A percentile compares a stretch with the other conserved stretches of the same genome.
Evolutionary conservation across 2,329 filamentous ascomycete genomes (phyloP).

Genomic region (Zymoseptoria tritici): DNA sequence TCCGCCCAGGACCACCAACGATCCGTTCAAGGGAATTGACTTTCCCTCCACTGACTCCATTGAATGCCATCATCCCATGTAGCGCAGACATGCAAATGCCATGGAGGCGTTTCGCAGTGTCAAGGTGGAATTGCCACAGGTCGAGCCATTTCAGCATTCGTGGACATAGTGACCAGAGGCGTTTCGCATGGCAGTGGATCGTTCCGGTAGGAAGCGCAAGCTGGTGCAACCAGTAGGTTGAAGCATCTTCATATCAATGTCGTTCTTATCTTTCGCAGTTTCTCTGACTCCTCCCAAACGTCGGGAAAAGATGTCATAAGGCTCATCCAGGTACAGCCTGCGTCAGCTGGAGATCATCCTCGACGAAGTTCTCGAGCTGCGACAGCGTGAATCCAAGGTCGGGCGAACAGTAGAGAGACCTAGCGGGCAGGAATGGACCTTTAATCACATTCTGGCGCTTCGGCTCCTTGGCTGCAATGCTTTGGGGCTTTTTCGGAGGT

Average conservation of each 20-base stretch:
- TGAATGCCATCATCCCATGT: not conserved
- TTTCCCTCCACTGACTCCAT: too few relatives aligned
- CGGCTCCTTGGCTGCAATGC: not conserved
- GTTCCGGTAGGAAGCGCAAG: not conserved
- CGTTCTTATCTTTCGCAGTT: not conserved
- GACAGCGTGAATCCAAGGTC: slow-evolving; percentile 24
- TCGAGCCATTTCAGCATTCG: not conserved
- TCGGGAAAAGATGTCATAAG: not conserved
- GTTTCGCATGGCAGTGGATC: not conserved
- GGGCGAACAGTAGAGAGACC: slow-evolving; percentile 14
- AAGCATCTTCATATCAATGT: not conserved
- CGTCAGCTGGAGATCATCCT: slow-evolving; percentile 30
- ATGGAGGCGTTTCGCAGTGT: not conserved
- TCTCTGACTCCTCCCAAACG: too few relatives aligned
- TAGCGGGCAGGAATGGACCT: slow-evolving; percentile 14
- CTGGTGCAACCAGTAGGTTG: not conserved
- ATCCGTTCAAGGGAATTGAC: too few relatives aligned
- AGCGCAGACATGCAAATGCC: not conserved
- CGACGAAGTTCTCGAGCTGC: slow-evolving; percentile 29
- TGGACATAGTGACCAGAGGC: not conserved
- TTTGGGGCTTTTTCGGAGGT: not conserved
- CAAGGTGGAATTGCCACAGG: not conserved
- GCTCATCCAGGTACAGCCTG: slow-evolving; percentile 20
- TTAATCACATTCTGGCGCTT: slow-evolving; percentile 8
- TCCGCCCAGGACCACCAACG: too few relatives aligned